A percentile compares a stretch with the other conserved stretches of the same genome.
Evolutionary conservation across 495 filamentous ascomycete genomes (phyloP).

Genomic region (Podospora fimiseda): DNA sequence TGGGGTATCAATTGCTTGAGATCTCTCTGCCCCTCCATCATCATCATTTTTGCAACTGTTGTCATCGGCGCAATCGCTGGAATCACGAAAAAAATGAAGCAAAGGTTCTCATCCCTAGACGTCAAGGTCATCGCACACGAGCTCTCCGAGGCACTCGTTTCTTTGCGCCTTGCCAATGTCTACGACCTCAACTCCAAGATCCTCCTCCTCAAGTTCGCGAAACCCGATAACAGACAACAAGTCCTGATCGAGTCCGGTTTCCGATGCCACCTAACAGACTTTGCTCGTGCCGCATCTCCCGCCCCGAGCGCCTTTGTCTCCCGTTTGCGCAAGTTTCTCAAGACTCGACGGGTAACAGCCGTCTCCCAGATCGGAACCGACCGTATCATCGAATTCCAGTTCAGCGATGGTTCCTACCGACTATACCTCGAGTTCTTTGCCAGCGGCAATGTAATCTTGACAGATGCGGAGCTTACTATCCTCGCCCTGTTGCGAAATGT

Average conservation of each 20-base stretch:
- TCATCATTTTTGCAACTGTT: neutral
- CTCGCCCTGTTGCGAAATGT: conserved; percentile 77
- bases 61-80: neutral
- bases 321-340: conserved; percentile 76
- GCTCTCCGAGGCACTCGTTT: conserved; percentile 66
- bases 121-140: conserved; percentile 94
- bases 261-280: conserved; percentile 87
- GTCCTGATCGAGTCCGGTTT: conserved; percentile 92
- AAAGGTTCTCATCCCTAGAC: conserved; percentile 90
- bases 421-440: conserved; percentile 95
- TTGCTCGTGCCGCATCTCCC: conserved; percentile 74
- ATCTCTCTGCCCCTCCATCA: neutral
- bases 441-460: conserved; percentile 83
- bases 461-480: conserved; percentile 72
- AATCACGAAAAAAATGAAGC: conserved; percentile 72
- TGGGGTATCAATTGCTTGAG: no score
- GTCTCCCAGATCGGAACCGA: conserved; percentile 87
- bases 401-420: conserved; percentile 82
- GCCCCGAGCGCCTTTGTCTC: conserved; percentile 78
- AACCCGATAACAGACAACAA: conserved; percentile 78
- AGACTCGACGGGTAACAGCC: conserved; percentile 74
- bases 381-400: conserved; percentile 83
- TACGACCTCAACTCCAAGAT: conserved; percentile 94
- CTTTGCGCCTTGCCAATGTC: conserved; percentile 81
- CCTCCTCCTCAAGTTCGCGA: conserved; percentile 87